A percentile compares a stretch with the other conserved stretches of the same genome.
Conservation (phyloP, 371 early-diverging fungal species). For the Mortierella sp. region DNA sequence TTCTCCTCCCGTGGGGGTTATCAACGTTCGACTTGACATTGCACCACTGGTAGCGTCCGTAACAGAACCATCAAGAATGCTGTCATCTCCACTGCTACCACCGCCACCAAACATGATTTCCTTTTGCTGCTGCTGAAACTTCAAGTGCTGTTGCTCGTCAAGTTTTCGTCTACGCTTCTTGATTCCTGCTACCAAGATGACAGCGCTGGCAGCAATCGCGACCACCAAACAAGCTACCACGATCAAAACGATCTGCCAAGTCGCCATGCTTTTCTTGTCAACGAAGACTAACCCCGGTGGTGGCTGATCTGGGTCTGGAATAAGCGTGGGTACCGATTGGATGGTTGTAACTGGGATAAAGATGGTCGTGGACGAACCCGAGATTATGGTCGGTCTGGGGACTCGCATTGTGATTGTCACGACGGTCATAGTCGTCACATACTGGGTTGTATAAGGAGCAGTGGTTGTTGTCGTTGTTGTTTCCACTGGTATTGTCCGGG, state of each 20-base stretch:
- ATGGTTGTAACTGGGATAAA: slow-evolving; percentile 22
- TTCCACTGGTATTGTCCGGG: background rate
- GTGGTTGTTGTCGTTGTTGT: slow-evolving; percentile 5
- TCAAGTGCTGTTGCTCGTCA: background rate
- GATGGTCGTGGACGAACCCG: slow-evolving; percentile 31
- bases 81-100: background rate
- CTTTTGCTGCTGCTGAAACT: background rate
- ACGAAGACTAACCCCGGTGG: slow-evolving; percentile 12
- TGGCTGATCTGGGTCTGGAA: slow-evolving; percentile 37
- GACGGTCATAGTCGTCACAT: slow-evolving; percentile 25
- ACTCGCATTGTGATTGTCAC: slow-evolving; percentile 28
- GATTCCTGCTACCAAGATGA: slow-evolving; percentile 11
- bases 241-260: slow-evolving; percentile 37
- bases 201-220: slow-evolving; percentile 12
- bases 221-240: slow-evolving; percentile 31
- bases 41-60: slow-evolving; percentile 9
- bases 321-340: slow-evolving; percentile 10
- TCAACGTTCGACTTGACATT: slow-evolving; percentile 6
- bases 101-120: background rate
- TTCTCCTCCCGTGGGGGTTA: slow-evolving; percentile 1
- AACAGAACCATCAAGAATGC: slow-evolving; percentile 10
- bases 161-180: slow-evolving; percentile 12
- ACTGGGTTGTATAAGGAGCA: slow-evolving; percentile 45
- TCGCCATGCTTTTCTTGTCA: background rate
- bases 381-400: slow-evolving; percentile 31